A percentile compares a stretch with the other conserved stretches of the same genome.
Conservation (phyloP, 129 eudicot species). For the Flaveria bidentis region DNA sequence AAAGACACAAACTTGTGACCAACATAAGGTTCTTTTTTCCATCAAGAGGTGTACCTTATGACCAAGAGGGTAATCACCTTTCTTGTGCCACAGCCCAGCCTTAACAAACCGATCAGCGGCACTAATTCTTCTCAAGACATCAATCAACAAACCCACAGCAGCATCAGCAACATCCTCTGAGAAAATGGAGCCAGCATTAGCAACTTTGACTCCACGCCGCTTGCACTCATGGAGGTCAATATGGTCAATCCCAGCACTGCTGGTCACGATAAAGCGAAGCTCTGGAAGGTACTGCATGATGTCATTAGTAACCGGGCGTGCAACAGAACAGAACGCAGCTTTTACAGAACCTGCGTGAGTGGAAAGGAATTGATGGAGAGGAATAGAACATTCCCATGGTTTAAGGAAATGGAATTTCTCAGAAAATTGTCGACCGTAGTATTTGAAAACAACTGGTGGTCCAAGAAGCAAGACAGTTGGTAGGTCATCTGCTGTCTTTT, state of each 20-base stretch:
- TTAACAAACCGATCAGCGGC: constrained; percentile 58
- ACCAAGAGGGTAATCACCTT: constrained; percentile 41
- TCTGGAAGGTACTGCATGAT: constrained; percentile 38
- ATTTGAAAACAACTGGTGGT: constrained; percentile 28
- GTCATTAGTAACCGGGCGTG: constrained; percentile 24
- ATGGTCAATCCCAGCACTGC: constrained; percentile 49
- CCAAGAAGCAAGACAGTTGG: constrained; percentile 39
- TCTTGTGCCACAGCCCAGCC: constrained; percentile 53
- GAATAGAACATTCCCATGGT: constrained; percentile 46
- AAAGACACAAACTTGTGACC: not conserved
- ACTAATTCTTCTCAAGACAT: constrained; percentile 57
- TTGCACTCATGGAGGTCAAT: constrained; percentile 59
- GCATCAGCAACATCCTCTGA: constrained; percentile 71
- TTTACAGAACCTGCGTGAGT: constrained; percentile 31
- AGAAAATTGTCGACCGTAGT: constrained; percentile 29
- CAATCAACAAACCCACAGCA: constrained; percentile 69
- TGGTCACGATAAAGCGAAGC: constrained; percentile 43
- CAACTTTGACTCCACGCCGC: constrained; percentile 50
- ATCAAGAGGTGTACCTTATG: constrained; percentile 35
- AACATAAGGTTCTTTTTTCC: not conserved
- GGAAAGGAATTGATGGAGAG: constrained; percentile 42
- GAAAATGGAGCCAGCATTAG: constrained; percentile 42
- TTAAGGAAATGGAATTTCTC: constrained; percentile 36
- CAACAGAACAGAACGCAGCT: constrained; percentile 34
- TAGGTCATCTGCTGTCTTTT: not conserved